A percentile compares a stretch with the other conserved stretches of the same genome.
Evolutionary conservation across 371 early-diverging fungal genomes (phyloP).

Genomic region (Mortierella sp.): DNA sequence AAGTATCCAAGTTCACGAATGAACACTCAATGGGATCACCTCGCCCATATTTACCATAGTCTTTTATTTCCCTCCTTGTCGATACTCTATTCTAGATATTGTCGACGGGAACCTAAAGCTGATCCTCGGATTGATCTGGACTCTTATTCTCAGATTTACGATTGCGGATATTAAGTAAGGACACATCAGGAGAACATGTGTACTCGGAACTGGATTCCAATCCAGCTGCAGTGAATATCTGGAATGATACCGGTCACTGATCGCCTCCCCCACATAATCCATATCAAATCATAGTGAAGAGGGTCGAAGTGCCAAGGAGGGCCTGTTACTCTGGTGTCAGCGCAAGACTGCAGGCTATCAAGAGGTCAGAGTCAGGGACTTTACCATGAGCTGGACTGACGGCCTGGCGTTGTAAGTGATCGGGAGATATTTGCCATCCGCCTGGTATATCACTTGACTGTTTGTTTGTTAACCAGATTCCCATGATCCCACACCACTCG

Average conservation of each 20-base stretch:
- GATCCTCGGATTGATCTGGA: conserved; percentile 98
- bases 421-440: background rate
- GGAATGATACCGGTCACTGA: too few relatives aligned
- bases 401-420: conserved; percentile 91
- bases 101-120: conserved; percentile 95
- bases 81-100: conserved; percentile 75
- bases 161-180: conserved; percentile 89
- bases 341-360: conserved; percentile 90
- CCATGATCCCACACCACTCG: too few relatives aligned
- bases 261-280: background rate
- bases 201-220: too few relatives aligned
- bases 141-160: conserved; percentile 94
- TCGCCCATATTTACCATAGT: background rate
- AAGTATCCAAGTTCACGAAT: conserved; percentile 2
- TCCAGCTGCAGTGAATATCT: too few relatives aligned
- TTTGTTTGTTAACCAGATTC: background rate
- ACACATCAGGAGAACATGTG: too few relatives aligned
- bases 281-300: conserved; percentile 71
- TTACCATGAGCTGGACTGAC: conserved; percentile 92
- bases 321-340: conserved; percentile 97
- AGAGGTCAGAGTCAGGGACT: conserved; percentile 86
- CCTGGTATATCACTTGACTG: background rate
- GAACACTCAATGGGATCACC: too few relatives aligned
- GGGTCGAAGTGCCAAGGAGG: conserved; percentile 92
- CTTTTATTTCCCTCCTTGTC: background rate